Evolutionary conservation across 1,284 basidiomycete genomes (phyloP), one percentile per base, ranked within the genome.

Genomic region (Schizophyllum amplum): DNA sequence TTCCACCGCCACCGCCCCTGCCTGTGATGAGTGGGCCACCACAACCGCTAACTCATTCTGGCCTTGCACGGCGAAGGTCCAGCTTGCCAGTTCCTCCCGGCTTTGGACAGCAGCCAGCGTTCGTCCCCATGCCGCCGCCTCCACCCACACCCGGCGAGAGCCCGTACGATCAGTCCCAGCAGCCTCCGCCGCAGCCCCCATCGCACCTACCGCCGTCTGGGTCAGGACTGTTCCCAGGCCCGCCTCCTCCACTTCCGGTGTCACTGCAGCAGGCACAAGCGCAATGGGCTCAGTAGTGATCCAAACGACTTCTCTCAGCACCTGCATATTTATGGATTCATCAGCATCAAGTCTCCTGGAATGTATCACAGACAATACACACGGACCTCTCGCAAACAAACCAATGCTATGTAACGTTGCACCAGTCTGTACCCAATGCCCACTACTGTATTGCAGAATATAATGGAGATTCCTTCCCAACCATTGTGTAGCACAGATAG

Each of bases 171-270:
- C 61, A 56, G 24, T 61, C 61, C 1, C 64, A 61, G 17, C 62
- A 66, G 6, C 62, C 59, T n/a, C 59, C 61, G 11, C 59, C 64
- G 55, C 63, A n/a, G 54, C 61, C 33, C 53, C 68, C 58, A 22
- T 61, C 61, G 46, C 64, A 65, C 51, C 51, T 63, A 21, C 55
- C 62, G 52, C 58, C 53, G 26, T 53, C 56, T 25, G 64, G 67
- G n/a, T 59, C 62, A 13, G 64, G 68, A 49, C 63, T 69, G n/a
- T 72, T 73, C 62, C 72, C 73, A 47, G 75, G 73, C 24, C 70
- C 71, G n/a, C 72, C 69, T 9, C 75, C 76, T 24, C 74, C 75
- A 55, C 72, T 74, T 46, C 73, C 75, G 24, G 56, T 33, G 26
- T 42, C 33, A 17, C 7, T 42, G 7, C 11, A 13, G 33, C 33